Base-by-base conservation (phyloP, 2,329 filamentous ascomycete species). In the Colletotrichum orchidophilum region DNA sequence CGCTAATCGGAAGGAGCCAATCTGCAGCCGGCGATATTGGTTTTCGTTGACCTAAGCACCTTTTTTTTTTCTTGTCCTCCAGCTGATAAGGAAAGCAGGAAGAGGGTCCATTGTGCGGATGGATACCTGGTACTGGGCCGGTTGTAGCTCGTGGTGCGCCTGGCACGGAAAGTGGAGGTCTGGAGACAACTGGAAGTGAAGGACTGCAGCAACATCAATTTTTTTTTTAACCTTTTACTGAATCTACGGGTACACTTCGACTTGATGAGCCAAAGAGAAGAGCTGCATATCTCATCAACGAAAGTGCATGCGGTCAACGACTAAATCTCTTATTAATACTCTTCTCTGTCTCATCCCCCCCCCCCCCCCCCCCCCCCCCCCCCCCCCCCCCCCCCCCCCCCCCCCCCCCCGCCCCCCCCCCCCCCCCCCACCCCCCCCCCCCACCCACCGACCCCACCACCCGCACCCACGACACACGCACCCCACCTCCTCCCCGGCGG, bases 91-190 rank as follows among this genome's bases (percentile, higher is more conserved):
- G 21, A 55, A 53, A 31, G 4, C 42, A 18, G 52, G 39, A 21
- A 49, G 27, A 26, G 42, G 27, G n/a, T 29, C 12, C 24, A 52
- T 52, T n/a, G 21, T n/a, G n/a, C n/a, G n/a, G n/a, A n/a, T n/a
- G n/a, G n/a, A n/a, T n/a, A n/a, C n/a, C n/a, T n/a, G n/a, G n/a
- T 24, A 52, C 49, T 52, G 12, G 21, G 49, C 49, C 42, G 15
- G 27, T 42, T 57, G n/a, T n/a, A 27, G 55, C 24, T 46, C 42
- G 42, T 53, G 63, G 63, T 53, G 61, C 55, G 67, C 46, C 55
- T 66, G n/a, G 50, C n/a, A 11, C 54, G 29, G 50, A 52, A 63
- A 68, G 65, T 68, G 65, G 65, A 63, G 58, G 59, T 29, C 29
- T 21, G 39, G 27, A 27, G 64, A 53, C 58, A 59, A 55, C 46